Percentiles rank a stretch among this genome's conserved stretches.
Evolutionary conservation across 176 grass and related monocot species (phyloP).

Genomic region (Juncus effusus): DNA sequence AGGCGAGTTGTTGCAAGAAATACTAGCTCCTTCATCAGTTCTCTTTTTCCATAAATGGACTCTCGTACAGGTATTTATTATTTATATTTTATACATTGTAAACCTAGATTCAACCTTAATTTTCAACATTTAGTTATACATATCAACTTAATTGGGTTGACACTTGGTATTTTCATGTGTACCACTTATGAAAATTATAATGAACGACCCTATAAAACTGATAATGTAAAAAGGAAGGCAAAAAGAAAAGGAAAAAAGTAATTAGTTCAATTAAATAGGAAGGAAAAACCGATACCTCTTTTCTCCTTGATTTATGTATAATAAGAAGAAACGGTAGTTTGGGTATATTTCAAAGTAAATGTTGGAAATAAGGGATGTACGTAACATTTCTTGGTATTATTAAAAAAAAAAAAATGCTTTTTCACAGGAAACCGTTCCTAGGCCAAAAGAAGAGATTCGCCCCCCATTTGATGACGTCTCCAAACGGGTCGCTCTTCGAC

Average conservation of each 20-base stretch:
- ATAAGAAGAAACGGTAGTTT: too few species aligned
- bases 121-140: constrained; percentile 6
- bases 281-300: not conserved
- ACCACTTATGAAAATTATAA: not conserved
- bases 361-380: too few species aligned
- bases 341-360: too few species aligned
- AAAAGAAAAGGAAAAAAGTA: constrained; percentile 8
- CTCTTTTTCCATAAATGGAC: constrained; percentile 17
- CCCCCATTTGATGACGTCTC: constrained; percentile 1
- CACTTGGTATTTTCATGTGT: not conserved
- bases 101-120: not conserved
- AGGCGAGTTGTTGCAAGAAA: constrained; percentile 8
- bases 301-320: not conserved
- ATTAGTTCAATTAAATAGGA: constrained; percentile 2
- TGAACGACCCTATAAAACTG: not conserved
- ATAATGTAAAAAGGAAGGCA: constrained; percentile 3
- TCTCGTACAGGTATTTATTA: too few species aligned
- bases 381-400: too few species aligned
- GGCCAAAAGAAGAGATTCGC: not conserved
- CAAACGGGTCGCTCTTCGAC: constrained; percentile 3
- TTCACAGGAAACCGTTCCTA: constrained; percentile 18
- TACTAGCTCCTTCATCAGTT: not conserved
- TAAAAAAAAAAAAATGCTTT: too few species aligned
- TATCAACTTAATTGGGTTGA: not conserved
- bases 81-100: too few species aligned